phyloP scores from a whole-genome alignment of 305 asterid genomes.

The Fraxinus baroniana region DNA sequence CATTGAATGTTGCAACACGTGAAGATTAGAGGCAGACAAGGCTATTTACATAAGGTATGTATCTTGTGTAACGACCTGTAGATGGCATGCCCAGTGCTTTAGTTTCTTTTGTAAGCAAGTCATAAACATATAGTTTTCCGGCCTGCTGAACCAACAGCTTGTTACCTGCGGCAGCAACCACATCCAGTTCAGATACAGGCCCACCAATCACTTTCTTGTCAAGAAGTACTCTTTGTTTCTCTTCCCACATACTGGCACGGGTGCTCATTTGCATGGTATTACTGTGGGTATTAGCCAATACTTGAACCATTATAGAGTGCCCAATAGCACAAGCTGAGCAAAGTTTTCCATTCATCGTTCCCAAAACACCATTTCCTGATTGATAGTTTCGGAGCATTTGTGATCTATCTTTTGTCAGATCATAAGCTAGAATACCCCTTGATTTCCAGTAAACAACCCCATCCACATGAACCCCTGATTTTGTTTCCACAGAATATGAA shows the following conservation, averaged over 20 bases:
- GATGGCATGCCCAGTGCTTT: slow-evolving; percentile 21
- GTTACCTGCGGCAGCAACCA: slow-evolving; percentile 27
- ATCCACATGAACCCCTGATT: slow-evolving; percentile 39
- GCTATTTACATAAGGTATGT: slow-evolving; percentile 50
- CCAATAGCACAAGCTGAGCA: slow-evolving; percentile 23
- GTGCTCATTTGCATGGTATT: slow-evolving; percentile 41
- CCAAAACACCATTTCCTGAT: slow-evolving; percentile 16
- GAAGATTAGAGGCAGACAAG: slow-evolving; percentile 35
- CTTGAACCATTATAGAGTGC: background rate
- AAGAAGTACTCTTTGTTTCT: background rate
- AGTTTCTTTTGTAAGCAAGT: slow-evolving; percentile 28
- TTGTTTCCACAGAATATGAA: slow-evolving; percentile 13
- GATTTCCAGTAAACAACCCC: slow-evolving; percentile 44
- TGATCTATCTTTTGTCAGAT: slow-evolving; percentile 45
- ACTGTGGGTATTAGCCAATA: slow-evolving; percentile 34
- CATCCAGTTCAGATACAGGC: background rate
- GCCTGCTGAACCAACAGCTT: slow-evolving; percentile 26
- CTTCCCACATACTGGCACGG: slow-evolving; percentile 27
- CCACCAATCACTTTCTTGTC: slow-evolving; percentile 21
- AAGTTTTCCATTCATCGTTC: slow-evolving; percentile 39
- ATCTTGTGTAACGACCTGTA: background rate
- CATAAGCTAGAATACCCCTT: slow-evolving; percentile 36
- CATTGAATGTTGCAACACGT: background rate
- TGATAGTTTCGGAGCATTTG: slow-evolving; percentile 19
- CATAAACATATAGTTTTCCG: slow-evolving; percentile 11